Evolutionary conservation across 768 basidiomycete genomes (phyloP).

Genomic region (Tricholoma sp.): DNA sequence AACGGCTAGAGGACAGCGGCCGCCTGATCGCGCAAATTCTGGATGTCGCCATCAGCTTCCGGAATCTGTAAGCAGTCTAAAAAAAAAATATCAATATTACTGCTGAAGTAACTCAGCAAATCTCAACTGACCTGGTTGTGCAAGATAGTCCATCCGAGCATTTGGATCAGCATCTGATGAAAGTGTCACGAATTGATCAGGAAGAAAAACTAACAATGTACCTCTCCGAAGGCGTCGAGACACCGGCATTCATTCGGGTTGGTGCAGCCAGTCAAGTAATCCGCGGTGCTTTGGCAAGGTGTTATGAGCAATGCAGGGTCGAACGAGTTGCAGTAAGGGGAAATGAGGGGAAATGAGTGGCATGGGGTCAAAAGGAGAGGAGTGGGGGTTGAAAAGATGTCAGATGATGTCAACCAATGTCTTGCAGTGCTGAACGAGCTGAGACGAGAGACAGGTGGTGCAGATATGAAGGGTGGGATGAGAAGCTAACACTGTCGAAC

Average conservation of each 20-base stretch:
- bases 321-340: no score
- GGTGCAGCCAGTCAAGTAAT: constrained; percentile 81
- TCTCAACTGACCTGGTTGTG: constrained; percentile 47
- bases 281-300: constrained; percentile 82
- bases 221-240: constrained; percentile 71
- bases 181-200: constrained; percentile 6
- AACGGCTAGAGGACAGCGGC: constrained; percentile 56
- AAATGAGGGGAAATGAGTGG: no score
- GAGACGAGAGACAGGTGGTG: no score
- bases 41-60: constrained; percentile 74
- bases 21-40: constrained; percentile 78
- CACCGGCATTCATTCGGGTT: constrained; percentile 83
- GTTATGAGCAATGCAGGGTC: no score
- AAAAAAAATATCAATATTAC: background rate
- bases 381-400: no score
- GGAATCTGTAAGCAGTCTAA: constrained; percentile 55
- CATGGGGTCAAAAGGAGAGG: no score
- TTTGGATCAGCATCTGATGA: constrained; percentile 63
- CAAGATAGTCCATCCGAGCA: constrained; percentile 75
- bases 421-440: no score
- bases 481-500: no score
- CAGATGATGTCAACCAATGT: no score
- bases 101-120: background rate
- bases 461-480: no score
- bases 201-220: constrained; percentile 21